These are phyloP conservation scores for Ambrosiella beaveri DNA, from an alignment of 2,329 filamentous ascomycete genomes.

Conservation along the genomic window DNA sequence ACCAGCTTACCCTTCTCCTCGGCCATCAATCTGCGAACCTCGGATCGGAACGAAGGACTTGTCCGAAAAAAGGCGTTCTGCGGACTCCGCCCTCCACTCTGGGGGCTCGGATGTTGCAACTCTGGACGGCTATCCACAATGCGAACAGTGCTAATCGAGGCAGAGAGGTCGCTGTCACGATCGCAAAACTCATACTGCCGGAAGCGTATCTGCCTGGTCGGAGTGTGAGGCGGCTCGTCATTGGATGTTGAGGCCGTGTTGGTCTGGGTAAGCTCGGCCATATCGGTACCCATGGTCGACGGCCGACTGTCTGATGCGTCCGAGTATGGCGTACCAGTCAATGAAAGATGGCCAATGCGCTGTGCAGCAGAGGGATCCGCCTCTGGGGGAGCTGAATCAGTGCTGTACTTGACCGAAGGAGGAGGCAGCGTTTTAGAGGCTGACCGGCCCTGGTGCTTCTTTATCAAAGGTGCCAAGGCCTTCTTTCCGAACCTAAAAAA, in stretches of 20 bases:
- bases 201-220: neutral
- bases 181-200: conserved; percentile 6
- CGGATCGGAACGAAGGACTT: conserved; percentile 9
- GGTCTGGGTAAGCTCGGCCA: conserved; percentile 1
- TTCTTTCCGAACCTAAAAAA: conserved; percentile 9
- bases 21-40: conserved; percentile 10
- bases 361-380: neutral
- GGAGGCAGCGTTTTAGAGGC: neutral
- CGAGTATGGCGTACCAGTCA: neutral
- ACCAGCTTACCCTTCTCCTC: neutral
- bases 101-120: conserved; percentile 11
- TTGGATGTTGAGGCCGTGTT: conserved; percentile 3
- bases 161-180: conserved; percentile 7
- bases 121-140: conserved; percentile 9
- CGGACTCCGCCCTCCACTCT: conserved; percentile 6
- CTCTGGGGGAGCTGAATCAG: neutral
- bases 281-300: conserved; percentile 1
- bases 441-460: neutral
- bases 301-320: conserved; percentile 1
- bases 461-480: conserved; percentile 6
- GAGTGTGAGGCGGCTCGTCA: conserved; percentile 4
- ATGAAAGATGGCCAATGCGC: neutral
- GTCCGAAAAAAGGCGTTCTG: conserved; percentile 11
- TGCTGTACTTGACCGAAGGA: neutral
- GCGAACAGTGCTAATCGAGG: conserved; percentile 10